These are phyloP conservation scores for Baeospora myosura DNA, from an alignment of 1,284 basidiomycete genomes.

Conservation along the genomic window DNA sequence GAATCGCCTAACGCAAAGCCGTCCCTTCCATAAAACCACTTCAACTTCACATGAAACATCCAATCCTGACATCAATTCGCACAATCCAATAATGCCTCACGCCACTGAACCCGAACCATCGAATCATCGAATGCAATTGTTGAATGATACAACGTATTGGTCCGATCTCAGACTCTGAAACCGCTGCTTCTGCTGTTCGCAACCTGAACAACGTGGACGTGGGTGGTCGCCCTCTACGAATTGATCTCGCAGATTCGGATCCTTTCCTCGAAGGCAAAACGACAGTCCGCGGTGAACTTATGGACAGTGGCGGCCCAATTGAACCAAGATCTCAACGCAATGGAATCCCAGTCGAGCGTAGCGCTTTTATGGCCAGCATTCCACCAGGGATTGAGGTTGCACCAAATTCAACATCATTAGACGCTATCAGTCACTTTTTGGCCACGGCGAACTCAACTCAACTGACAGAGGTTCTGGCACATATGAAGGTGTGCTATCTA, in stretches of 20 bases:
- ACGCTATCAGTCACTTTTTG: slow-evolving; percentile 83
- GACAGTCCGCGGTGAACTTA: slow-evolving; percentile 42
- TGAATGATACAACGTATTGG: slow-evolving; percentile 1
- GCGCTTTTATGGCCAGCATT: slow-evolving; percentile 55
- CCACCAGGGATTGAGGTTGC: slow-evolving; percentile 77
- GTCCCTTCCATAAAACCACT: too few species aligned
- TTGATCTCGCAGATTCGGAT: slow-evolving; percentile 67
- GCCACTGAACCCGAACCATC: too few species aligned
- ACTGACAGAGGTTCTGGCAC: slow-evolving; percentile 90
- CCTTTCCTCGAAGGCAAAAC: slow-evolving; percentile 58
- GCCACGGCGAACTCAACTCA: slow-evolving; percentile 80
- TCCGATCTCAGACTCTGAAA: slow-evolving; percentile 75
- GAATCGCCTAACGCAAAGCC: too few species aligned
- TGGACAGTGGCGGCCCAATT: slow-evolving; percentile 30
- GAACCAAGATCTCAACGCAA: too few species aligned
- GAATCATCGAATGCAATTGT: background rate
- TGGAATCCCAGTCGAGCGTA: slow-evolving; percentile 33
- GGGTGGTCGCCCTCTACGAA: slow-evolving; percentile 76
- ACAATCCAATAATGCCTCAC: too few species aligned
- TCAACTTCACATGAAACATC: too few species aligned
- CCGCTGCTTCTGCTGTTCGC: slow-evolving; percentile 72
- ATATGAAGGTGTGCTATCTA: slow-evolving; percentile 83
- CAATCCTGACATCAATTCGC: too few species aligned
- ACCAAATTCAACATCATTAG: slow-evolving; percentile 71
- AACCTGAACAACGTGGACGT: slow-evolving; percentile 81